Conservation (phyloP, 2,329 filamentous ascomycete species). For the Penicillium oxalicum region DNA sequence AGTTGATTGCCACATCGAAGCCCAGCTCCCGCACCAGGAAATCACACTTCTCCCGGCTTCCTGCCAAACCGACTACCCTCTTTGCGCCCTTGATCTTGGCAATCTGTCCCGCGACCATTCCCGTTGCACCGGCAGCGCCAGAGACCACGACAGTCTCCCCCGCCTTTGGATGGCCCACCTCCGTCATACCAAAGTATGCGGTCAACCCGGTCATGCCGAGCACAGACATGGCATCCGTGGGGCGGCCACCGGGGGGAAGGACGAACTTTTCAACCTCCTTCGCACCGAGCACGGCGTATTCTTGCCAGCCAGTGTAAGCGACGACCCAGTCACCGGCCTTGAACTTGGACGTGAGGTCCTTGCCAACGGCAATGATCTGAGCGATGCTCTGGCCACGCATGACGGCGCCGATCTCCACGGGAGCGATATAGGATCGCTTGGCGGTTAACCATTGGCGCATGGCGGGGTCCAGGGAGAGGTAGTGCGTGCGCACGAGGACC, state of each 20-base stretch:
- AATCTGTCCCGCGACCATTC: conserved; percentile 70
- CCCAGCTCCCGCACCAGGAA: conserved; percentile 61
- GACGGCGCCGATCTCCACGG: conserved; percentile 60
- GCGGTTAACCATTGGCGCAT: conserved; percentile 66
- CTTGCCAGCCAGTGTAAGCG: conserved; percentile 57
- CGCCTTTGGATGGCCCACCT: conserved; percentile 60
- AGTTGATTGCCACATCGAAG: conserved; percentile 63
- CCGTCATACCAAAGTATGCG: conserved; percentile 67
- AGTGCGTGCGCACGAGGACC: conserved; percentile 55
- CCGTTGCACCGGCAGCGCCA: conserved; percentile 72
- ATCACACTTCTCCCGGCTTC: conserved; percentile 60
- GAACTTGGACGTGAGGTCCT: conserved; percentile 28
- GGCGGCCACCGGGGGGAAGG: conserved; percentile 42
- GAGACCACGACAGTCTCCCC: conserved; percentile 73
- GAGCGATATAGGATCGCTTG: conserved; percentile 59
- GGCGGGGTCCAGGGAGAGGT: conserved; percentile 67
- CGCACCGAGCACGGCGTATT: conserved; percentile 56
- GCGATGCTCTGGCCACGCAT: conserved; percentile 62
- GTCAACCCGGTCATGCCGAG: conserved; percentile 65
- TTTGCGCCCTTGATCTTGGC: conserved; percentile 64
- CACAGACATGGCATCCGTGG: conserved; percentile 57
- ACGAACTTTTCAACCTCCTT: conserved; percentile 44
- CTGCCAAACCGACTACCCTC: conserved; percentile 59
- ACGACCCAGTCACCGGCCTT: conserved; percentile 45
- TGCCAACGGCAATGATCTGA: conserved; percentile 54